Evolutionary conservation across 371 early-diverging fungal genomes (phyloP), one percentile per base, ranked within the genome.

Genomic region (Rhizopus stolonifer): DNA sequence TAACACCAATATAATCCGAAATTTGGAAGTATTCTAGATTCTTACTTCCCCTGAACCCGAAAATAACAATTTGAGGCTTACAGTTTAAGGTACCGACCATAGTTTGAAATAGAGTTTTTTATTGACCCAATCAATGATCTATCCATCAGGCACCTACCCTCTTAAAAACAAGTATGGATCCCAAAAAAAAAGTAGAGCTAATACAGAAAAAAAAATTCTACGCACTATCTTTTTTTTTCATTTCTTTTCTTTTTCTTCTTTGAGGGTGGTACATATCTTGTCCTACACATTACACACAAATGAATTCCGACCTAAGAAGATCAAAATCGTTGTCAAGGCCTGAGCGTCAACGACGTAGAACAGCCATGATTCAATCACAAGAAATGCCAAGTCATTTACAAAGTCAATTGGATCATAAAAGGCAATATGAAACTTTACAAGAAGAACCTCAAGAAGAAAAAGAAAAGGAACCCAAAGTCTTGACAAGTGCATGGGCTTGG

Each of bases 401-500:
- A 14, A 26, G 14, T 26, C 54, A 67, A 22, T 65, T 67, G 46
- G 67, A 62, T 39, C 48, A 47, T 21, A 65, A 62, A 15, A 69
- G 69, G 19, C 60, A 67, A 34, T 56, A 42, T 56, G 60, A 47
- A 55, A 51, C 31, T 34, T 26, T 36, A 9, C 33, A 56, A 56
- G 47, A 54, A 39, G 40, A 36, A 45, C 18, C n/a, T 52, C 34
- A 48, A 15, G 46, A 67, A 56, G 48, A 67, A 31, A 33, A 67
- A 54, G 65, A 67, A 52, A 47, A 71, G 9, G 72, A 77, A 43
- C 69, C 72, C 2, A 74, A 69, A 49, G 77, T 77, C 48, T 80
- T 5, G 66, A 54, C 5, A 67, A 54, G 36, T 73, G 74, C n/a
- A 67, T 77, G 77, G 77, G 69, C 74, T 8, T 77, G 77, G 77